Base-by-base conservation (phyloP, 2,329 filamentous ascomycete species). In the Cladosporium sp. region DNA sequence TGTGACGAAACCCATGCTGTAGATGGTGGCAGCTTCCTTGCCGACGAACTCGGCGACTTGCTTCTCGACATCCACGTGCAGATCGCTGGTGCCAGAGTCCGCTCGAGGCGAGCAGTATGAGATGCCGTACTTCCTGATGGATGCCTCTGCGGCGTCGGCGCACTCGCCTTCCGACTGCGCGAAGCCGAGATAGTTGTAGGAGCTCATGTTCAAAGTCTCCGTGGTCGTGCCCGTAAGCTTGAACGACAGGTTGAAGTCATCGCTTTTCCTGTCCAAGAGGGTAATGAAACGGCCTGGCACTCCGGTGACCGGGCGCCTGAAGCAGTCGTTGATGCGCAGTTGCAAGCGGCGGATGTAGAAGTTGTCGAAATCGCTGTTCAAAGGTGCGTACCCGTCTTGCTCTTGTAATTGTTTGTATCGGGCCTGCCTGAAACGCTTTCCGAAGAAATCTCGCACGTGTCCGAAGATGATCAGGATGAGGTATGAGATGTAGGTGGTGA, bases 401-500 rank as follows among this genome's bases (percentile, higher is more conserved):
- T 86, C 80, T 66, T 87, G 87, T 63, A 97, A 76, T 62, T 93
- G 86, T 65, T 83, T 84, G 71, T 97, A 97, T 64, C 89, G 86
- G 66, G 88, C 83, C 68, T 90, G 83, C 66, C 86, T 86, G 73
- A 99, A 96, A 55, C 88, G 83, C 78, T 97, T 96, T 69, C 93
- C 92, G 67, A 99, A 97, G 73, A 96, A 97, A 69, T 99, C 93
- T 67, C 92, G 85, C 54, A 96, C 84, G 67, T 99, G 93, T 51
- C 93, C 93, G 58, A 96, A 91, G 58, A 93, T 83, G 67, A 99
- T 97, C 63, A 99, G 81, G 60, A 97, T 85, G 57, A 99, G 80
- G 71, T 99, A 99, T 73, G 90, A 96, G 71, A 99, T 89, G 77
- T 99, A 99, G 64, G 93, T 99, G 30, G 93, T 97, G 61, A 99